phyloP scores from a whole-genome alignment of 2,329 filamentous ascomycete genomes.

The Dryadomyces quercivorus region DNA sequence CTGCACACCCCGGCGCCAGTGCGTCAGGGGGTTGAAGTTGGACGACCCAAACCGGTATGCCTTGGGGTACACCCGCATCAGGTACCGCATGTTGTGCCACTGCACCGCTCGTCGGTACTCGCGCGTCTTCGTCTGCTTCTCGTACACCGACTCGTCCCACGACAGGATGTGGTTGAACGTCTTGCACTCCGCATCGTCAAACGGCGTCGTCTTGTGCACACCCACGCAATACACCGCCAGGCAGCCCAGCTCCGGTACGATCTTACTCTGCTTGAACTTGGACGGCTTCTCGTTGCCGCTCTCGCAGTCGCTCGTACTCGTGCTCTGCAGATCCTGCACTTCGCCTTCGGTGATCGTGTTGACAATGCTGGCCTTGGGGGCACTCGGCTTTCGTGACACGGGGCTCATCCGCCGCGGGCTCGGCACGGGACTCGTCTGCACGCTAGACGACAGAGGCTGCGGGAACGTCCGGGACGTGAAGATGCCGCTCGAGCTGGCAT shows the following conservation, averaged over 20 bases:
- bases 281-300: conserved; percentile 43
- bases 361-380: conserved; percentile 35
- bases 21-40: conserved; percentile 88
- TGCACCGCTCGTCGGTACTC: conserved; percentile 69
- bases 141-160: conserved; percentile 81
- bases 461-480: background rate
- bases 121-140: conserved; percentile 62
- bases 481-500: conserved; percentile 19
- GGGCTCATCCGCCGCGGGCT: conserved; percentile 28
- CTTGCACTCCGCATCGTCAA: conserved; percentile 66
- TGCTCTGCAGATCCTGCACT: conserved; percentile 39
- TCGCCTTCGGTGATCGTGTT: conserved; percentile 46
- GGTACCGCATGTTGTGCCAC: conserved; percentile 78
- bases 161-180: conserved; percentile 92
- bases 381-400: conserved; percentile 33
- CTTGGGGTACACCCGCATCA: conserved; percentile 92
- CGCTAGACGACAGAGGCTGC: conserved; percentile 14
- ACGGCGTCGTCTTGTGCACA: conserved; percentile 67
- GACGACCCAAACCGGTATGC: conserved; percentile 70
- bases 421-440: conserved; percentile 42
- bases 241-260: conserved; percentile 68
- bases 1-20: conserved; percentile 91
- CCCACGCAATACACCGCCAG: conserved; percentile 67
- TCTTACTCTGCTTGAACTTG: conserved; percentile 67
- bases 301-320: conserved; percentile 67